phyloP scores from a whole-genome alignment of 768 basidiomycete genomes.

The Collybia nuda region DNA sequence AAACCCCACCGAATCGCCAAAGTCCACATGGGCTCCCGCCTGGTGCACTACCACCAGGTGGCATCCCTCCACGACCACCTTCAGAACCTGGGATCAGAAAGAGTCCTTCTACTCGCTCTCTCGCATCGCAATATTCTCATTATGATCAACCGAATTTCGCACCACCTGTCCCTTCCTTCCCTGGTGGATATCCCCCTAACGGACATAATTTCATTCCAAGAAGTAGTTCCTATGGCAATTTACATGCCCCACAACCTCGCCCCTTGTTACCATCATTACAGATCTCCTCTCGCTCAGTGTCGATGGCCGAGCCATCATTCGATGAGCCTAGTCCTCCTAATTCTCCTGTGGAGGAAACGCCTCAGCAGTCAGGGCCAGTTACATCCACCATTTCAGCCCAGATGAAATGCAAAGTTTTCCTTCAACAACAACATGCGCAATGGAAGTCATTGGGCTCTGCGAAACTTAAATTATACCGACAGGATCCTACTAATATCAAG shows the following conservation, averaged over 20 bases:
- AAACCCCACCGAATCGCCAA: slow-evolving; percentile 13
- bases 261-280: slow-evolving; percentile 66
- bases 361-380: slow-evolving; percentile 60
- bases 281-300: slow-evolving; percentile 47
- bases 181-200: slow-evolving; percentile 33
- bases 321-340: slow-evolving; percentile 81
- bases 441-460: slow-evolving; percentile 96
- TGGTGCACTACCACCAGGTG: slow-evolving; percentile 4
- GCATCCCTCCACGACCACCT: slow-evolving; percentile 34
- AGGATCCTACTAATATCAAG: slow-evolving; percentile 87
- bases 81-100: slow-evolving; percentile 53
- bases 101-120: slow-evolving; percentile 58
- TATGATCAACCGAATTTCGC: slow-evolving; percentile 31
- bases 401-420: slow-evolving; percentile 98
- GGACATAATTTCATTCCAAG: slow-evolving; percentile 28
- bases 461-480: slow-evolving; percentile 81
- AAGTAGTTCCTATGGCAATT: slow-evolving; percentile 36
- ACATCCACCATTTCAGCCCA: slow-evolving; percentile 79
- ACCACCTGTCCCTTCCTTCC: slow-evolving; percentile 44
- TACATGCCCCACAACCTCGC: slow-evolving; percentile 45
- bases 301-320: slow-evolving; percentile 51
- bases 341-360: slow-evolving; percentile 67
- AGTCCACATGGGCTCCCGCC: slow-evolving; percentile 12
- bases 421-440: slow-evolving; percentile 94
- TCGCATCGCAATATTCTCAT: slow-evolving; percentile 53